Base-by-base conservation (phyloP, 2,329 filamentous ascomycete species). In the Westerdykella sp. region DNA sequence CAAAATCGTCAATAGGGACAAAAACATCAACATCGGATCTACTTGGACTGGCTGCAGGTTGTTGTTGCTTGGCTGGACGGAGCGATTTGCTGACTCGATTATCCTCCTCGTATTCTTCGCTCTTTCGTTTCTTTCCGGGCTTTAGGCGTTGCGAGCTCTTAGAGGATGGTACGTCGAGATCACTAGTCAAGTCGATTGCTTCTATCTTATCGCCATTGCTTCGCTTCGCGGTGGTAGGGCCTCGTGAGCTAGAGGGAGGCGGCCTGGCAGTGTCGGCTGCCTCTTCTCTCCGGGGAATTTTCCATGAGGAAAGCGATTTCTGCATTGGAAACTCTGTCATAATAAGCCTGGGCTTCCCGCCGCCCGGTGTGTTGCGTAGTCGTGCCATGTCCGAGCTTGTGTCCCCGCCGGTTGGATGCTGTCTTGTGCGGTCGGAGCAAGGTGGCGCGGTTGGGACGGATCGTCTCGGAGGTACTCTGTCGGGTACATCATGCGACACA, bases 61-160 rank as follows among this genome's bases (percentile, higher is more conserved):
- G 14, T 9, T 35, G 32, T 7, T 15, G 5, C 21, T 30, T 39
- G 14, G 42, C 44, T 25, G 53, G 49, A 30, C 51, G 49, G 2
- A 54, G 48, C 23, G 57, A 57, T 35, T 52, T 55, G 21, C 37
- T 31, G 2, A 39, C 48, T 15, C 41, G 40, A 4, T 55, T 15
- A 28, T 64, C 64, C 22, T 51, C 48, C 28, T 65, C 66, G 37
- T 63, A 66, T 43, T 73, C 70, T n/a, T 69, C 67, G 50, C 71
- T 74, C 55, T 72, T 73, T 35, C 72, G 62, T 54, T 74, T 74
- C 43, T 66, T 67, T 23, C 59, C 51, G 30, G 57, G 57, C 34
- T 42, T 47, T 10, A 38, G 40, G 11, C 48, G 48, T 18, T 34
- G 42, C 12, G 51, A 49, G 31, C 50, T 49, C 11, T 57, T 55